Evolutionary conservation across 306 rosid genomes (phyloP).

Genomic region (Acacia acuminata): DNA sequence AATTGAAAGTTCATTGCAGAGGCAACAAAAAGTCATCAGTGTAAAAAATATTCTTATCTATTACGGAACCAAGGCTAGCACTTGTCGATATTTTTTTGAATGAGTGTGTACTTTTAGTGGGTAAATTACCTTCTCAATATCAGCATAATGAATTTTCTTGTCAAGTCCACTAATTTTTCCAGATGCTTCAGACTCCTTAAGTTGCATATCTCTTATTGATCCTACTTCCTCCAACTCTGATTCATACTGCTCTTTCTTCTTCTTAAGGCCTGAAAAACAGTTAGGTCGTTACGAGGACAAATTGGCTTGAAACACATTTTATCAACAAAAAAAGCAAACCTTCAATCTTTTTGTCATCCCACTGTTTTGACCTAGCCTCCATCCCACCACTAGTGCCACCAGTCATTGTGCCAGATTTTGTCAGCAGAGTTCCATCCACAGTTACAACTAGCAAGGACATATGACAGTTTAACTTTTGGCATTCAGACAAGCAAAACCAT

Average conservation of each 20-base stretch:
- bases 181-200: constrained; percentile 90
- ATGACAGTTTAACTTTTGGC: constrained; percentile 15
- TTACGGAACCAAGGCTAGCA: constrained; percentile 21
- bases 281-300: constrained; percentile 32
- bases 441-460: constrained; percentile 75
- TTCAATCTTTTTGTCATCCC: constrained; percentile 98
- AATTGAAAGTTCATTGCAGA: constrained; percentile 29
- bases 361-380: constrained; percentile 97
- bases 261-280: constrained; percentile 61
- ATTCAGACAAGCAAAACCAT: constrained; percentile 7
- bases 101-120: not conserved
- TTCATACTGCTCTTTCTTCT: constrained; percentile 80
- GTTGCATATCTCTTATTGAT: constrained; percentile 96
- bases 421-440: constrained; percentile 89
- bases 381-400: constrained; percentile 99
- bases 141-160: constrained; percentile 94
- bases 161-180: constrained; percentile 95
- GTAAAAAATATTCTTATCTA: constrained; percentile 2
- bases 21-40: not conserved
- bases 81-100: constrained; percentile 1
- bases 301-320: constrained; percentile 1
- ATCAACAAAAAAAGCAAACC: constrained; percentile 48
- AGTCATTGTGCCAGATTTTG: constrained; percentile 99
- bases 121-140: constrained; percentile 84
- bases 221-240: constrained; percentile 87